A percentile compares a stretch with the other conserved stretches of the same genome.
These are phyloP conservation scores for Petasospora rhodanensis DNA, from an alignment of 1,139 yeast genomes.

Conservation along the genomic window DNA sequence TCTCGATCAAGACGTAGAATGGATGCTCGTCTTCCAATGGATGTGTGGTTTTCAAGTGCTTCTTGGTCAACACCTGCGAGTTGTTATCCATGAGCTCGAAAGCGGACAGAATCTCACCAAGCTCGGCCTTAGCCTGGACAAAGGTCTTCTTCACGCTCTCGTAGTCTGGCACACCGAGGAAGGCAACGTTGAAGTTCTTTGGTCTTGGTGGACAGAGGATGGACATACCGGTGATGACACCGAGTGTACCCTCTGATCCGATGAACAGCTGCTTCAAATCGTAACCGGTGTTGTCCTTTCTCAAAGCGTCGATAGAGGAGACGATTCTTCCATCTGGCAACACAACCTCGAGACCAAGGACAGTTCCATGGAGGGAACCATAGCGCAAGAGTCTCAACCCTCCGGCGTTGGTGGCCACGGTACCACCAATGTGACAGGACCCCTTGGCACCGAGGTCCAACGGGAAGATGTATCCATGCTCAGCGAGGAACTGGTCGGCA, in stretches of 20 bases:
- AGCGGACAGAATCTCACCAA: slow-evolving; percentile 85
- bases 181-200: slow-evolving; percentile 80
- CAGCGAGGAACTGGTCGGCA: slow-evolving; percentile 77
- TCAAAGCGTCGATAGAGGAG: slow-evolving; percentile 72
- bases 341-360: slow-evolving; percentile 87
- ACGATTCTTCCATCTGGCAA: slow-evolving; percentile 84
- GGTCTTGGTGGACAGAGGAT: slow-evolving; percentile 93
- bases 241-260: slow-evolving; percentile 91
- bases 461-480: slow-evolving; percentile 86
- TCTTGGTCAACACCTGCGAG: slow-evolving; percentile 62
- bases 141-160: slow-evolving; percentile 82
- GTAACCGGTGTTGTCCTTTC: slow-evolving; percentile 94
- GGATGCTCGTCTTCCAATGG: slow-evolving; percentile 84
- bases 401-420: slow-evolving; percentile 95
- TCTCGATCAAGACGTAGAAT: slow-evolving; percentile 86
- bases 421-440: slow-evolving; percentile 94
- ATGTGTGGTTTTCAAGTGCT: slow-evolving; percentile 52
- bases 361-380: slow-evolving; percentile 91
- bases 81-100: slow-evolving; percentile 90
- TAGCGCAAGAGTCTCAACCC: slow-evolving; percentile 84
- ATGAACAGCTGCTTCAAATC: slow-evolving; percentile 88
- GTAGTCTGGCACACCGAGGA: slow-evolving; percentile 76
- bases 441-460: slow-evolving; percentile 96
- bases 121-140: slow-evolving; percentile 70
- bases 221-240: slow-evolving; percentile 86